Evolutionary conservation across 495 filamentous ascomycete genomes (phyloP), one percentile per base, ranked within the genome.

Genomic region (Podospora fimiseda): DNA sequence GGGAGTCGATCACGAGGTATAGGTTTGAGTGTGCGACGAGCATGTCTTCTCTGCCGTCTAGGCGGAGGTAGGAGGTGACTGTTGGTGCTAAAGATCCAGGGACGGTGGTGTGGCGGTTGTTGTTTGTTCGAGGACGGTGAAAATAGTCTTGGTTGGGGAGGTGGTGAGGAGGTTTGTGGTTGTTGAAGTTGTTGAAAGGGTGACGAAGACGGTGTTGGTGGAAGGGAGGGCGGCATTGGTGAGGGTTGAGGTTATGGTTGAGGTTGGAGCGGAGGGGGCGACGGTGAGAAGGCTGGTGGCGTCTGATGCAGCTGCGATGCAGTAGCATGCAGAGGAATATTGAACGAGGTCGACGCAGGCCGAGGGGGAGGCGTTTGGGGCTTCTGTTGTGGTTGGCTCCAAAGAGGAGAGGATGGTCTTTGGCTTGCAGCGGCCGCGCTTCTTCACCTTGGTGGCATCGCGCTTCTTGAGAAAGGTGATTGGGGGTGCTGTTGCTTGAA

Each of bases 271-370:
- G 6, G 27, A 5, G 11, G 5, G 6, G 27, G 6, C 45, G 40
- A n/a, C 19, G 50, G 22, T 13, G 9, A 46, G 20, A 11, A 21
- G n/a, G 13, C 27, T 13, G 43, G 43, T 47, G 44, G 23, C n/a
- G 3, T 33, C 44, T 14, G 22, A 5, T 9, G 33, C 44, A 16
- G 44, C 44, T 13, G 22, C 23, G 44, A 47, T 47, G 23, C 44
- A 47, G 23, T 14, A 27, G 44, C 44, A 47, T 8, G 44, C 44
- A 16, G 44, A 47, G 9, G 44, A 47, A 14, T 47, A 47, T n/a
- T 47, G 20, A 3, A n/a, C 44, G 21, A 23, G 20, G 44, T 47
- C 16, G 13, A 22, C 21, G 22, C 24, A 47, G 23, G 44, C 44
- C 3, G 24, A 20, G 5, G 24, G 11, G 8, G 23, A 3, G 4